Evolutionary conservation across 225 moss, liverwort and hornwort genomes (phyloP).

Genomic region (Ulota crispa): DNA sequence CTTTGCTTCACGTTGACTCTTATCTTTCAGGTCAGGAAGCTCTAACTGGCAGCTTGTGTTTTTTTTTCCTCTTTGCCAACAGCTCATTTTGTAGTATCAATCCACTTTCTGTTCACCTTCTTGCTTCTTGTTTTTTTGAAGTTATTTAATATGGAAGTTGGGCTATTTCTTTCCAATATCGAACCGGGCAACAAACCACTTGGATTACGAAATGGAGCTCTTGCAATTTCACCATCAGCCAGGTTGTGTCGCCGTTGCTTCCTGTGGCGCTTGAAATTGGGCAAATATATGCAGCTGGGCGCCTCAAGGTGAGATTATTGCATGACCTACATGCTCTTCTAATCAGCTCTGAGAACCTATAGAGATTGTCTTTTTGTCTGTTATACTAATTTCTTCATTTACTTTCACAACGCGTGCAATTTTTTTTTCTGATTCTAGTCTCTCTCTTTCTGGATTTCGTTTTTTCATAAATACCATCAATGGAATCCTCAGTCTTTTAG

Average conservation of each 20-base stretch:
- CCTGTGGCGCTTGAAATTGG: conserved; percentile 71
- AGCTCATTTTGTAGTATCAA: neutral
- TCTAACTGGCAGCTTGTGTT: neutral
- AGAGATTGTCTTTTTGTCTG: neutral
- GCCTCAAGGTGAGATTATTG: conserved; percentile 46
- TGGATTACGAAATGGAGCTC: conserved; percentile 65
- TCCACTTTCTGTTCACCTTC: neutral
- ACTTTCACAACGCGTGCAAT: neutral
- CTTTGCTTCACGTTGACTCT: conserved; percentile 54
- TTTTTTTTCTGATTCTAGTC: neutral
- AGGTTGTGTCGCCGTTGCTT: conserved; percentile 59
- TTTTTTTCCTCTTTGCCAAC: neutral
- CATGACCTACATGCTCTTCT: neutral
- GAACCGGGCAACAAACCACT: conserved; percentile 38
- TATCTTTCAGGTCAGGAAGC: conserved; percentile 49
- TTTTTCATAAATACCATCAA: neutral
- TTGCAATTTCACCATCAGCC: conserved; percentile 47
- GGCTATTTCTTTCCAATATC: conserved; percentile 31
- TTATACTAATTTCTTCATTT: too few relatives aligned
- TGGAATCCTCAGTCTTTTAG: neutral
- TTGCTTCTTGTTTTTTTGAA: neutral
- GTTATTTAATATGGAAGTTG: neutral
- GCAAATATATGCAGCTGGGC: conserved; percentile 55
- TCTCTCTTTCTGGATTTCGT: neutral
- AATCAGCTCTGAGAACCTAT: neutral